A percentile compares a stretch with the other conserved stretches of the same genome.
Evolutionary conservation across 2,329 filamentous ascomycete species (phyloP).

Genomic region (Pseudocercospora musae): DNA sequence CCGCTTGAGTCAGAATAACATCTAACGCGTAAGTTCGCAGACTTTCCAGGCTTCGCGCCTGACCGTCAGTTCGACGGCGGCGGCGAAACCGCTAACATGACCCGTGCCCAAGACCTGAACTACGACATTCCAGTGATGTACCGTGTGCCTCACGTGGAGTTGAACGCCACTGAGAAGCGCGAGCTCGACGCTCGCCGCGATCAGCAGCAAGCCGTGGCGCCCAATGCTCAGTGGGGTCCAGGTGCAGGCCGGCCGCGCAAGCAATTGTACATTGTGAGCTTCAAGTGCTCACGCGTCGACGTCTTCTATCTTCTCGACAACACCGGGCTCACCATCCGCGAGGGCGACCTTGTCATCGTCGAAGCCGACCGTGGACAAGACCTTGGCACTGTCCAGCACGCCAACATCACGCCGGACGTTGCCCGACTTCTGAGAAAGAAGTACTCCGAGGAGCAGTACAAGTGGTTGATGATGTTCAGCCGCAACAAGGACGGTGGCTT

Average conservation of each 20-base stretch:
- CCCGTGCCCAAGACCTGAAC: conserved; percentile 10
- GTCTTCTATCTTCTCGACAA: conserved; percentile 97
- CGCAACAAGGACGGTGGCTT: conserved; percentile 35
- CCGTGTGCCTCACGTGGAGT: conserved; percentile 28
- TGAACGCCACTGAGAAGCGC: conserved; percentile 27
- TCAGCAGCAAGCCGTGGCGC: conserved; percentile 25
- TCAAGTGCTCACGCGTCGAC: conserved; percentile 93
- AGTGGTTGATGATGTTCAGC: conserved; percentile 98
- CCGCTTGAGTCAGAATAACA: neutral
- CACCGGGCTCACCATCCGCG: conserved; percentile 84
- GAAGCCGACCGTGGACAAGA: conserved; percentile 96
- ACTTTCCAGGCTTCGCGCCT: conserved; percentile 17
- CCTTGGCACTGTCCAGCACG: conserved; percentile 84
- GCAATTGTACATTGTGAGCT: conserved; percentile 82
- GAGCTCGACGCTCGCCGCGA: conserved; percentile 22
- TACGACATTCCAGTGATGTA: conserved; percentile 31
- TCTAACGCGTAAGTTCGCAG: conserved; percentile 19
- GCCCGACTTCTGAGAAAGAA: conserved; percentile 88
- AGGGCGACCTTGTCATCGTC: conserved; percentile 92
- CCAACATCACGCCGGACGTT: conserved; percentile 81
- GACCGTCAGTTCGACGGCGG: conserved; percentile 11
- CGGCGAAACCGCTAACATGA: conserved; percentile 9
- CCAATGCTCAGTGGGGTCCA: conserved; percentile 29
- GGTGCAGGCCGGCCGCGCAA: conserved; percentile 44
- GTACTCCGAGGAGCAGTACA: conserved; percentile 92